A percentile compares a stretch with the other conserved stretches of the same genome.
phyloP scores from a whole-genome alignment of 169 alveolate species.

The Plasmodium gaboni region DNA sequence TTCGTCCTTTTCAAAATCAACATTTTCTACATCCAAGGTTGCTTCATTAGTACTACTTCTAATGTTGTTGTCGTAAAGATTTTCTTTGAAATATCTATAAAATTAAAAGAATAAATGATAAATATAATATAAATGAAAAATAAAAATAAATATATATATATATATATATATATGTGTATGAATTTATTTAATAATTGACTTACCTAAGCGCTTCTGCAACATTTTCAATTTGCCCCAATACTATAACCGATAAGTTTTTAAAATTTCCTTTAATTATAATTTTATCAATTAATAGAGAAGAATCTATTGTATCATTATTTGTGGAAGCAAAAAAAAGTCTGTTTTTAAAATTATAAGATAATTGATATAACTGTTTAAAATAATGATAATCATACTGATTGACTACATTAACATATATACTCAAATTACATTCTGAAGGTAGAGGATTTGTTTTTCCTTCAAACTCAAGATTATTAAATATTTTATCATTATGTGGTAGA shows the following conservation, averaged over 20 bases:
- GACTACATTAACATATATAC: slow-evolving; percentile 59
- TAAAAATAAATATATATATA: background rate
- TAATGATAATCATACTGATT: slow-evolving; percentile 39
- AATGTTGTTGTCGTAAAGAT: slow-evolving; percentile 26
- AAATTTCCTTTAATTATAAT: slow-evolving; percentile 64
- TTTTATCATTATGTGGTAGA: slow-evolving; percentile 43
- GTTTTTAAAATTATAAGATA: slow-evolving; percentile 61
- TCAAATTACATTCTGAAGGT: slow-evolving; percentile 55
- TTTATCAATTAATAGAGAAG: slow-evolving; percentile 47
- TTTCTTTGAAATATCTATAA: slow-evolving; percentile 58
- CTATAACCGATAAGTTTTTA: slow-evolving; percentile 40
- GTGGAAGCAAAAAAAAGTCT: slow-evolving; percentile 33
- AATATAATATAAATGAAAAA: background rate
- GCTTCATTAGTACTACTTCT: slow-evolving; percentile 35
- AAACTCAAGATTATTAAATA: slow-evolving; percentile 59
- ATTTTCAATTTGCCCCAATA: slow-evolving; percentile 54
- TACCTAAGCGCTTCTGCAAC: slow-evolving; percentile 44
- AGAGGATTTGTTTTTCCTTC: slow-evolving; percentile 63
- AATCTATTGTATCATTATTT: slow-evolving; percentile 29
- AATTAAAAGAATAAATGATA: background rate
- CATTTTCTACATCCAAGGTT: slow-evolving; percentile 66
- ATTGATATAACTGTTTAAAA: slow-evolving; percentile 38
- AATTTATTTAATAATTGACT: background rate
- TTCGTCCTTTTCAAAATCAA: slow-evolving; percentile 60
- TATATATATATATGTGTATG: no score